phyloP scores from a whole-genome alignment of 139 green algal genomes.

The Parachlorella kessleri region DNA sequence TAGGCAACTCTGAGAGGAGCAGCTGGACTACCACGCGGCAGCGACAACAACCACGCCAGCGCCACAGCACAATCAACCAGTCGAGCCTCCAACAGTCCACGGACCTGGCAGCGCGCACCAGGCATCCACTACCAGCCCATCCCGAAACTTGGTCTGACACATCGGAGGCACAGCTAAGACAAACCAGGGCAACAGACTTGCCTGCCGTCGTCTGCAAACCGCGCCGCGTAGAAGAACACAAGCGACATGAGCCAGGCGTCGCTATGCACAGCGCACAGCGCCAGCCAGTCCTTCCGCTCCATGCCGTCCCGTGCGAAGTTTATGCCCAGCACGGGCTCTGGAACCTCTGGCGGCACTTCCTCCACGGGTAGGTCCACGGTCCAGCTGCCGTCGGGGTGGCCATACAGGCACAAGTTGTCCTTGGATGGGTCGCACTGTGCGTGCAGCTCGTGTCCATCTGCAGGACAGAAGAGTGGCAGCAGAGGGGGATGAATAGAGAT shows the following conservation, averaged over 20 bases:
- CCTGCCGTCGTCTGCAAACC: slow-evolving; percentile 83
- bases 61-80: no score
- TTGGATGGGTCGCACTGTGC: slow-evolving; percentile 80
- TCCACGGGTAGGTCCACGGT: slow-evolving; percentile 92
- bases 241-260: slow-evolving; percentile 97
- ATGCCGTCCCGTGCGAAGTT: slow-evolving; percentile 94
- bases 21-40: no score
- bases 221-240: slow-evolving; percentile 95
- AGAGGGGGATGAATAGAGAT: no score
- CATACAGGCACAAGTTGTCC: slow-evolving; percentile 99
- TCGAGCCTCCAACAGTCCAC: no score
- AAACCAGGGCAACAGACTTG: no score
- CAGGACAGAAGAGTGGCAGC: no score
- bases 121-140: no score
- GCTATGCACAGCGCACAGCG: slow-evolving; percentile 95
- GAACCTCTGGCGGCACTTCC: slow-evolving; percentile 97
- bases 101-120: no score
- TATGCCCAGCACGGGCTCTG: slow-evolving; percentile 96
- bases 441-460: slow-evolving; percentile 64
- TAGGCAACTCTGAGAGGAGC: no score
- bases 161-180: no score
- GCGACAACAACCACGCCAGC: no score
- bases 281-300: slow-evolving; percentile 92
- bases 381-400: slow-evolving; percentile 84
- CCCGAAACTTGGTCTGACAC: no score